A percentile compares a stretch with the other conserved stretches of the same genome.
Evolutionary conservation across 139 green algal genomes (phyloP).

Genomic region (Coelastrella sp.): DNA sequence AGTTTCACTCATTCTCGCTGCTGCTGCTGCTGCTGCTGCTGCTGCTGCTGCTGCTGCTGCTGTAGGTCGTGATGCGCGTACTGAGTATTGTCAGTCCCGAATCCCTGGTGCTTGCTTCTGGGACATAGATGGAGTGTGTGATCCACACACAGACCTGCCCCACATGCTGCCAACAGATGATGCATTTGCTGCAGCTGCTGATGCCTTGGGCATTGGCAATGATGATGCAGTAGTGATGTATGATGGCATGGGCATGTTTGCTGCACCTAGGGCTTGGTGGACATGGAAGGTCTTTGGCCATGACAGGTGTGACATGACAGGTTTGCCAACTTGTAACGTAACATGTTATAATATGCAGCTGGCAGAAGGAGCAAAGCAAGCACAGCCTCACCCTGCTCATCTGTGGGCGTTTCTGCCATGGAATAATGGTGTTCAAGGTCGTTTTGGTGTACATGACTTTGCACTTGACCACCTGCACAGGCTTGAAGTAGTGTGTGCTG

Average conservation of each 20-base stretch:
- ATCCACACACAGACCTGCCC: constrained; percentile 56
- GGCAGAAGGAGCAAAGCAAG: not conserved
- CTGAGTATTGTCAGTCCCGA: constrained; percentile 74
- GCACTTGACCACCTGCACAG: too few species aligned
- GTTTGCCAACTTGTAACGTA: not conserved
- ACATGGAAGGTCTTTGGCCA: constrained; percentile 66
- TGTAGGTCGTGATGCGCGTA: constrained; percentile 54
- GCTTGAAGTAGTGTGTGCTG: not conserved
- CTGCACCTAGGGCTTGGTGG: constrained; percentile 90
- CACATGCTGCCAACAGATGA: constrained; percentile 80
- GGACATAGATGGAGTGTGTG: constrained; percentile 75
- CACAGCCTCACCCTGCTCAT: too few species aligned
- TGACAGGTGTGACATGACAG: not conserved
- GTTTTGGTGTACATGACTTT: too few species aligned
- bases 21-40: not conserved
- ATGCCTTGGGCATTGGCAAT: constrained; percentile 82
- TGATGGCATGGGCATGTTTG: constrained; percentile 92
- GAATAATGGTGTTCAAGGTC: too few species aligned
- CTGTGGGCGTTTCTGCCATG: too few species aligned
- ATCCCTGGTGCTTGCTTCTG: constrained; percentile 84
- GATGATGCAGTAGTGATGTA: constrained; percentile 87
- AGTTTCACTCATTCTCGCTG: not conserved
- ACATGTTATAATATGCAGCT: not conserved
- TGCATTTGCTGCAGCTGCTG: constrained; percentile 86
- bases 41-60: constrained; percentile 8